Evolutionary conservation across 805 yeast genomes (phyloP), one percentile per base, ranked within the genome.

Genomic region (Saccharomycopsis fibuligera): DNA sequence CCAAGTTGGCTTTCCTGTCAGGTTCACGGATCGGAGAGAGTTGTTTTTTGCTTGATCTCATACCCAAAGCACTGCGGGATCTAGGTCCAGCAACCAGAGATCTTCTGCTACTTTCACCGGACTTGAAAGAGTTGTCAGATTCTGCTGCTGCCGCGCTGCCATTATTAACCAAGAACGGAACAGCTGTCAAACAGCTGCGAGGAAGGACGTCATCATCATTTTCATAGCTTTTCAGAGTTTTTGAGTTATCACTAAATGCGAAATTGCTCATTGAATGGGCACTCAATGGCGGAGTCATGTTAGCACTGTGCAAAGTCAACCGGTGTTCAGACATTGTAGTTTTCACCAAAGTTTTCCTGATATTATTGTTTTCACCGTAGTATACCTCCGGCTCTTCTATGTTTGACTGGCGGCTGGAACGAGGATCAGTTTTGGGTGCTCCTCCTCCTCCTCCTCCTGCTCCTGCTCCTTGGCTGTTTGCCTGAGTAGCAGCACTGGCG

Each of bases 21-120:
- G 51, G 51, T 35, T 51, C 54, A n/a, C 33, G 39, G 31, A 51
- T 48, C n/a, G 54, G 54, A 14, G 54, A 51, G n/a, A 51, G 29
- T 19, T 50, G 45, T 30, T 27, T 17, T 25, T 33, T 44, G 35
- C 17, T 36, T 24, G 24, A 14, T 30, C 27, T 42, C 23, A 12
- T 24, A 30, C 29, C 16, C 29, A 30, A 33, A 12, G 38, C 37
- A 21, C 38, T 42, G 30, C 30, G n/a, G 4, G 38, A 31, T 19
- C 45, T 33, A 9, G 38, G 30, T 21, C 29, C 38, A 6, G 37
- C n/a, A n/a, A n/a, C n/a, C n/a, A n/a, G n/a, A n/a, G n/a, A n/a
- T n/a, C n/a, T n/a, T n/a, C n/a, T n/a, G n/a, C n/a, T n/a, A n/a
- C n/a, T n/a, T n/a, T n/a, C n/a, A n/a, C n/a, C n/a, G n/a, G n/a